These are phyloP conservation scores for Trametes hirsuta DNA, from an alignment of 1,284 basidiomycete genomes.

Conservation along the genomic window DNA sequence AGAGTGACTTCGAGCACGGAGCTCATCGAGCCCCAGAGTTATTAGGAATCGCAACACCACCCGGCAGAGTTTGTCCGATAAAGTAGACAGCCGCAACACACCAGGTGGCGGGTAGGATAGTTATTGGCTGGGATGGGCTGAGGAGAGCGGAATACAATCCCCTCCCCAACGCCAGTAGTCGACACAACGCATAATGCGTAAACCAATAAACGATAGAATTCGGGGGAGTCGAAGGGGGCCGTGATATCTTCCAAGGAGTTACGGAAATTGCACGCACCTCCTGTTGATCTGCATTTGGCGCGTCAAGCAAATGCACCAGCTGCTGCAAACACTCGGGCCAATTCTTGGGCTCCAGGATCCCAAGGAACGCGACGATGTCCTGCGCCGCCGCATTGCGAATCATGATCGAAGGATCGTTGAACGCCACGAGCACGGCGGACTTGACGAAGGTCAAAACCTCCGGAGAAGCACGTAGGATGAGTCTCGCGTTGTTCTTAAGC, in stretches of 20 bases:
- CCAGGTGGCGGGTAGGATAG: too few relatives aligned
- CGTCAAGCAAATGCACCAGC: slow-evolving; percentile 79
- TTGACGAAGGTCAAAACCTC: slow-evolving; percentile 84
- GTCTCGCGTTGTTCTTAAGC: slow-evolving; percentile 91
- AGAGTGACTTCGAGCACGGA: too few relatives aligned
- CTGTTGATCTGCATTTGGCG: slow-evolving; percentile 72
- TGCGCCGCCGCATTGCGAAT: slow-evolving; percentile 91
- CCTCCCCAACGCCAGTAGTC: too few relatives aligned
- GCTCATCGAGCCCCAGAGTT: too few relatives aligned
- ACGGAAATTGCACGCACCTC: slow-evolving; percentile 64
- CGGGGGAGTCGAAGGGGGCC: background rate
- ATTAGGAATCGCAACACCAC: too few relatives aligned
- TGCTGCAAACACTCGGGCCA: slow-evolving; percentile 93
- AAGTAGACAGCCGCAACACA: too few relatives aligned
- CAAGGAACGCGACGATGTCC: slow-evolving; percentile 87
- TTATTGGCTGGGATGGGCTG: too few relatives aligned
- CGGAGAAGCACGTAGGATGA: slow-evolving; percentile 67
- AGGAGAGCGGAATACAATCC: too few relatives aligned
- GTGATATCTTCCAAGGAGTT: background rate
- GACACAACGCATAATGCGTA: too few relatives aligned
- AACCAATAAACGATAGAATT: too few relatives aligned
- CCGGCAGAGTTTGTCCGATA: too few relatives aligned
- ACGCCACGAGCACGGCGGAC: slow-evolving; percentile 77
- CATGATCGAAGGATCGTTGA: slow-evolving; percentile 80
- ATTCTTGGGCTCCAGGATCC: slow-evolving; percentile 82